phyloP scores from a whole-genome alignment of 371 early-diverging fungal genomes.

The Apophysomyces variabilis region DNA sequence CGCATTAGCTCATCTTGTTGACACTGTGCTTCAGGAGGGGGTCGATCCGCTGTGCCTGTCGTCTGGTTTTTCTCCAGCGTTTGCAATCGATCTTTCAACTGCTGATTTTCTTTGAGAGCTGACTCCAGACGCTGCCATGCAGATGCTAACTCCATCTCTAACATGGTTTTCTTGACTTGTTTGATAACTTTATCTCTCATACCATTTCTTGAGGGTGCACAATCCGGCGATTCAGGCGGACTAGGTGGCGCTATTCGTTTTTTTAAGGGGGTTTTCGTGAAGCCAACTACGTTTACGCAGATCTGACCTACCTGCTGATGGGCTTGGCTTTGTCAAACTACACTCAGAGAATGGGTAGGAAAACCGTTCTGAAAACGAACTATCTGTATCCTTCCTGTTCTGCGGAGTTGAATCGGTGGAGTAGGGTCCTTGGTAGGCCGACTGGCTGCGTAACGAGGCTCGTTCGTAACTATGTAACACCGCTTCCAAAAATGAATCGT shows the following conservation, averaged over 20 bases:
- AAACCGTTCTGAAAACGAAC: neutral
- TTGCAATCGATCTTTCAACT: constrained; percentile 32
- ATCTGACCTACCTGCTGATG: too few relatives aligned
- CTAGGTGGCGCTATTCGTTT: neutral
- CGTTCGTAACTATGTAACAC: neutral
- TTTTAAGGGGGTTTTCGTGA: neutral
- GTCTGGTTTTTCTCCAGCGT: constrained; percentile 34
- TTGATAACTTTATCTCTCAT: neutral
- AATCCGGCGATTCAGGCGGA: constrained; percentile 2
- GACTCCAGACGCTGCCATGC: constrained; percentile 12
- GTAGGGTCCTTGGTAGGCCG: neutral
- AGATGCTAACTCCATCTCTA: constrained; percentile 16
- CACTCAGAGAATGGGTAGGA: neutral
- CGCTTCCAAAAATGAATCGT: constrained; percentile 4
- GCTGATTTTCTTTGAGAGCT: constrained; percentile 31
- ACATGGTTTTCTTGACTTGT: neutral
- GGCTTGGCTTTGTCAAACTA: too few relatives aligned
- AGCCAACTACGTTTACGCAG: neutral
- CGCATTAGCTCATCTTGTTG: constrained; percentile 33
- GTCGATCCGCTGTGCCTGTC: neutral
- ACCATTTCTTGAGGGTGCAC: neutral
- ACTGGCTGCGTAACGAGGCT: neutral
- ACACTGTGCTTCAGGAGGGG: neutral
- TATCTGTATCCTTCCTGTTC: neutral
- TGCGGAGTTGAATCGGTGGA: too few relatives aligned